Evolutionary conservation across 441 rosid species (phyloP).

Genomic region (Pelargonium cotyledonis): DNA sequence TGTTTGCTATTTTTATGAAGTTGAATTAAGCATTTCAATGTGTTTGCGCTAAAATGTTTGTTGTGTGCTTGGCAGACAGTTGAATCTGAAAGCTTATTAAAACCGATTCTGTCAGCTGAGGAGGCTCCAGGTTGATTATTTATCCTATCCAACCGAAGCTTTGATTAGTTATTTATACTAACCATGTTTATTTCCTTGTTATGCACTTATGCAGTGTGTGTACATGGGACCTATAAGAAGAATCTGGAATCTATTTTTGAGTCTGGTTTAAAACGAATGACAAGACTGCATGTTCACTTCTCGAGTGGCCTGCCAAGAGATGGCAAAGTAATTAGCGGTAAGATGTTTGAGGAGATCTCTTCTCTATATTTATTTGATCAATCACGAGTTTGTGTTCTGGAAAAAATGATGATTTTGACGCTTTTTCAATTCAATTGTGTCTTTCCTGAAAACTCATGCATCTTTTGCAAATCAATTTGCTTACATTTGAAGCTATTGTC

Average conservation of each 20-base stretch:
- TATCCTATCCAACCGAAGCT: neutral
- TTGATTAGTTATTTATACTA: neutral
- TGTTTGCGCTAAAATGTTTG: slow-evolving; percentile 3
- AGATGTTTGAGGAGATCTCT: slow-evolving; percentile 10
- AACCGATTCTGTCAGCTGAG: slow-evolving; percentile 63
- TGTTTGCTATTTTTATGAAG: neutral
- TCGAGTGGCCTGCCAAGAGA: slow-evolving; percentile 76
- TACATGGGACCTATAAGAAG: slow-evolving; percentile 84
- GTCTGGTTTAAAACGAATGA: slow-evolving; percentile 72
- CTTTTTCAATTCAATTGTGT: too few relatives aligned
- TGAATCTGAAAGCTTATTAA: slow-evolving; percentile 64
- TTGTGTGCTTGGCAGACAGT: slow-evolving; percentile 41
- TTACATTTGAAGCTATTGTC: too few relatives aligned
- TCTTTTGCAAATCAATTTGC: too few relatives aligned
- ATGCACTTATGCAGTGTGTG: slow-evolving; percentile 60
- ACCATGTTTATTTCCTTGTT: neutral
- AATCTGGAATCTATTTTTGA: slow-evolving; percentile 63
- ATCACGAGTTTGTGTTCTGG: neutral
- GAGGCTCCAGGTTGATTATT: slow-evolving; percentile 49
- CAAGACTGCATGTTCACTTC: slow-evolving; percentile 80
- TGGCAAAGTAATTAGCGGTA: slow-evolving; percentile 81
- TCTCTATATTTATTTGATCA: neutral
- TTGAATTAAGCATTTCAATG: slow-evolving; percentile 6
- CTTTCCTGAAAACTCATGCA: too few relatives aligned
- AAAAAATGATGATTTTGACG: neutral